Evolutionary conservation across 257 asterid genomes (phyloP).

Genomic region (Prunella vulgaris): DNA sequence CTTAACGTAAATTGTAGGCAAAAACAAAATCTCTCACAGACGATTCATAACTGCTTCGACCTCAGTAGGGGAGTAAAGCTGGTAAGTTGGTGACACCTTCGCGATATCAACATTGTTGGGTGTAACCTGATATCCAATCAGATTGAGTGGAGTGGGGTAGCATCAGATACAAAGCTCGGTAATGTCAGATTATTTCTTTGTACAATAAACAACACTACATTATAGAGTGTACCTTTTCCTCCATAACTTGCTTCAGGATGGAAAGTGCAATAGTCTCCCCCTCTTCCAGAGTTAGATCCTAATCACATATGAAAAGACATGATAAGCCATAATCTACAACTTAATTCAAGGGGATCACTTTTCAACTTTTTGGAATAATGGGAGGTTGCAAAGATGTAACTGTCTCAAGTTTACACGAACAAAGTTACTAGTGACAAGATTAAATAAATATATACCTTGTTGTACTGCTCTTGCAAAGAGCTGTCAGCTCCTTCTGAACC

Average conservation of each 20-base stretch:
- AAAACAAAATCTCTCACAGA: constrained; percentile 35
- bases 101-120: constrained; percentile 92
- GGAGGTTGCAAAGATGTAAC: no score
- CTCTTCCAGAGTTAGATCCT: constrained; percentile 72
- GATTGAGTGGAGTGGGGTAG: neutral
- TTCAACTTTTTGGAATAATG: neutral
- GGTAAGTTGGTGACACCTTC: constrained; percentile 81
- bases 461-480: constrained; percentile 93
- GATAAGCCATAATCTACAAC: neutral
- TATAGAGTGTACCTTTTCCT: constrained; percentile 57
- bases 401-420: neutral
- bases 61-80: constrained; percentile 76
- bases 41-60: constrained; percentile 78
- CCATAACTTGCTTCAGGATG: constrained; percentile 88
- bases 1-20: neutral
- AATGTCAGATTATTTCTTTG: neutral
- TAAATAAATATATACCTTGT: constrained; percentile 43
- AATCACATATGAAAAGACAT: constrained; percentile 6
- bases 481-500: constrained; percentile 99
- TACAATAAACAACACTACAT: neutral
- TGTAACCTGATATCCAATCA: constrained; percentile 46
- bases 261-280: constrained; percentile 84
- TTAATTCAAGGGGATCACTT: neutral
- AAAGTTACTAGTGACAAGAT: neutral
- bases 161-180: neutral